Conservation (phyloP, 768 basidiomycete species). For the Rubroboletus pulcherrimus region DNA sequence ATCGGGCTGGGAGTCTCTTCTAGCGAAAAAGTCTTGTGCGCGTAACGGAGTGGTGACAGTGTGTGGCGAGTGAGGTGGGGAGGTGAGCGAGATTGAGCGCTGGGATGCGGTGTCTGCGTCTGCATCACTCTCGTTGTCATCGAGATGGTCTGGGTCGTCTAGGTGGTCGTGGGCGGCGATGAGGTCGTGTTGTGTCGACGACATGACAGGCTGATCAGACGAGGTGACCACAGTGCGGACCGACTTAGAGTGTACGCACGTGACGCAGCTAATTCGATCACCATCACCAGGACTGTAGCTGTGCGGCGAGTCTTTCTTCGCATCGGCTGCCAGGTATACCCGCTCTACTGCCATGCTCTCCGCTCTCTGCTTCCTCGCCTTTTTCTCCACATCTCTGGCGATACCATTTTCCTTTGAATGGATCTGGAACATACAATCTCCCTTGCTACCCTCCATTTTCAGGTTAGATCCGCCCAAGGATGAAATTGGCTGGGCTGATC, state of each 20-base stretch:
- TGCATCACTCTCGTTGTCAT: constrained; percentile 43
- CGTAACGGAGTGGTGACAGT: constrained; percentile 22
- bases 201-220: constrained; percentile 9
- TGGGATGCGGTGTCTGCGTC: constrained; percentile 79
- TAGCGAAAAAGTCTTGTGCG: constrained; percentile 31
- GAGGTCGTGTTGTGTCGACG: constrained; percentile 8
- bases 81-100: constrained; percentile 71
- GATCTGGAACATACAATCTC: constrained; percentile 10
- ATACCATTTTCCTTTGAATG: constrained; percentile 11
- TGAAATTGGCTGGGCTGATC: constrained; percentile 56
- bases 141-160: constrained; percentile 8
- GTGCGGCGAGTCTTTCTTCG: neutral
- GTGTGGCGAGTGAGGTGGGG: constrained; percentile 53
- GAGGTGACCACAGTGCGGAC: neutral
- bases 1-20: constrained; percentile 43
- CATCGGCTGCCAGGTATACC: neutral
- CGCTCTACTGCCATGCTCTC: constrained; percentile 14
- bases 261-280: constrained; percentile 4
- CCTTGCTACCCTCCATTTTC: constrained; percentile 1
- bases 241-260: constrained; percentile 7
- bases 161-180: constrained; percentile 2
- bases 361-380: constrained; percentile 7
- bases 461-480: constrained; percentile 13
- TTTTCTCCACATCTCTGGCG: constrained; percentile 12
- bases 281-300: neutral